phyloP scores from a whole-genome alignment of 306 rosid species.

The Trichosanthes cucumerina region DNA sequence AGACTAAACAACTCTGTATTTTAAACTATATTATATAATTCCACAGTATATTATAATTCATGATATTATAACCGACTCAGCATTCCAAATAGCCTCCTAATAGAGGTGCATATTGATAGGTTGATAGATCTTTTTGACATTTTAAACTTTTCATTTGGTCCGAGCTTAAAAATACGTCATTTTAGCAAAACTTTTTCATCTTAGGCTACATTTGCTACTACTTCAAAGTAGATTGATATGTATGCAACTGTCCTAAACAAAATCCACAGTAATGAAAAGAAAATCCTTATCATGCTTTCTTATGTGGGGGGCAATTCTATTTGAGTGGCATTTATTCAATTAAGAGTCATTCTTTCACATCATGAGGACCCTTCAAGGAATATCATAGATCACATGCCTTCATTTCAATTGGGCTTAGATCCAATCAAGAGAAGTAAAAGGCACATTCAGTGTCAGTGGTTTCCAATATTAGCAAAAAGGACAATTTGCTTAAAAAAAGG shows the following conservation, averaged over 20 bases:
- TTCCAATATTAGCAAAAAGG: background rate
- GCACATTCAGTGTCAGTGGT: background rate
- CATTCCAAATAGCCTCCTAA: too few relatives aligned
- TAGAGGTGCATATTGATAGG: too few relatives aligned
- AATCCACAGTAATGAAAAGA: background rate
- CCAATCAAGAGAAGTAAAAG: background rate
- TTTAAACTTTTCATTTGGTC: background rate
- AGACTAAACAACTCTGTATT: too few relatives aligned
- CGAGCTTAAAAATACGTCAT: background rate
- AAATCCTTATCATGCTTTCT: background rate
- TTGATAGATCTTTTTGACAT: too few relatives aligned
- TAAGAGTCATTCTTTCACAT: background rate
- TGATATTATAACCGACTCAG: too few relatives aligned
- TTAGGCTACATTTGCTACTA: background rate
- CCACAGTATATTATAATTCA: too few relatives aligned
- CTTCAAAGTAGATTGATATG: background rate
- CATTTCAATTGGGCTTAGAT: background rate
- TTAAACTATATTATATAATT: too few relatives aligned
- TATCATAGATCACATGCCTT: background rate
- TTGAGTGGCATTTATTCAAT: background rate
- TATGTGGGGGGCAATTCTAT: conserved; percentile 10
- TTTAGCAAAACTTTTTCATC: background rate
- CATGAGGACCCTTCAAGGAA: background rate
- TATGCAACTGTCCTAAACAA: background rate
- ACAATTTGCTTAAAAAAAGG: background rate